A percentile compares a stretch with the other conserved stretches of the same genome.
These are phyloP conservation scores for Phytophthora pluvialis DNA, from an alignment of 352 stramenopile species.

Conservation along the genomic window DNA sequence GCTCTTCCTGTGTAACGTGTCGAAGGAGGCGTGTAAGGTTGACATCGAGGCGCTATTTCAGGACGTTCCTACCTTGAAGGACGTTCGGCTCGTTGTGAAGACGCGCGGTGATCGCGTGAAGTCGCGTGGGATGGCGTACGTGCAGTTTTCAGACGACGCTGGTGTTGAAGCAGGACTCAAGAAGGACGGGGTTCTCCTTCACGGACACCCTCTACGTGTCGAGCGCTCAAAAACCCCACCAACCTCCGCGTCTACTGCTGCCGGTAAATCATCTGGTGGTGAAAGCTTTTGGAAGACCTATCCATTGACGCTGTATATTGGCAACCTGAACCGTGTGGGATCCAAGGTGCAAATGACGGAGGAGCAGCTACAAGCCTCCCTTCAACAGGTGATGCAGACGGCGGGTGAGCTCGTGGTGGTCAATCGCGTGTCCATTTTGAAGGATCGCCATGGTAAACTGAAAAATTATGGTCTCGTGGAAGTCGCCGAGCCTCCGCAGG, in stretches of 20 bases:
- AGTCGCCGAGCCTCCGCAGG: conserved; percentile 41
- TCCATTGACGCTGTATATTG: conserved; percentile 66
- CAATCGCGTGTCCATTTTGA: conserved; percentile 58
- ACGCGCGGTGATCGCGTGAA: conserved; percentile 60
- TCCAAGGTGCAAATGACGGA: conserved; percentile 44
- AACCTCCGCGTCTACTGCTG: conserved; percentile 17
- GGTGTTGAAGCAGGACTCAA: conserved; percentile 47
- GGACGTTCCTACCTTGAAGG: conserved; percentile 53
- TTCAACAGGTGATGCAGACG: conserved; percentile 48
- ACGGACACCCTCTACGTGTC: conserved; percentile 54
- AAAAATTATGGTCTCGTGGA: conserved; percentile 80
- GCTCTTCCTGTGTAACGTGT: conserved; percentile 72
- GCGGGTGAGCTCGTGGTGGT: conserved; percentile 44
- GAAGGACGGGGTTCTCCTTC: conserved; percentile 39
- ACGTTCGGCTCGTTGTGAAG: conserved; percentile 74
- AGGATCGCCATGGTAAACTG: conserved; percentile 58
- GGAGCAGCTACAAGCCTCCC: conserved; percentile 43
- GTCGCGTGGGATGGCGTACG: conserved; percentile 80
- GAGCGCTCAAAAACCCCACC: conserved; percentile 55
- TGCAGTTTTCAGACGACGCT: conserved; percentile 59
- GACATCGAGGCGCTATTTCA: conserved; percentile 61
- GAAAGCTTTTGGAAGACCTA: conserved; percentile 56
- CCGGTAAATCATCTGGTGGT: conserved; percentile 1
- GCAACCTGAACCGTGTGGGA: conserved; percentile 42
- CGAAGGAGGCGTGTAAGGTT: conserved; percentile 59